Conservation (phyloP, 192 early-diverging fungal species). For the Coemansia sp. region DNA sequence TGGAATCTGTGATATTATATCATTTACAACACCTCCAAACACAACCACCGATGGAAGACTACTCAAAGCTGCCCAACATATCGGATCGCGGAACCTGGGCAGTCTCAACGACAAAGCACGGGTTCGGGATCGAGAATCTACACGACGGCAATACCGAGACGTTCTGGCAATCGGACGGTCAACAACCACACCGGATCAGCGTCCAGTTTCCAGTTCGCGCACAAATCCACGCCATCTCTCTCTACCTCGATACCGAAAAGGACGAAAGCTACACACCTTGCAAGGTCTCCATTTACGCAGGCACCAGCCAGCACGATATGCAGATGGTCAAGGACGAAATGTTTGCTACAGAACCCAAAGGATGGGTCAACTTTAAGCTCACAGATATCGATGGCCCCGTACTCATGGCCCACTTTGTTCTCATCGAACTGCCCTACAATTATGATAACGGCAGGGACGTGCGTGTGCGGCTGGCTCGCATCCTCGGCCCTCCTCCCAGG, state of each 20-base stretch:
- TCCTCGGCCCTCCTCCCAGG: conserved; percentile 32
- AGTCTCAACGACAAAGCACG: conserved; percentile 41
- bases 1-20: too few species aligned
- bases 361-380: conserved; percentile 33
- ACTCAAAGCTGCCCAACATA: conserved; percentile 23
- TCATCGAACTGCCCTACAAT: conserved; percentile 40
- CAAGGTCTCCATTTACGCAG: conserved; percentile 19
- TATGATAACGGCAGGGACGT: conserved; percentile 49
- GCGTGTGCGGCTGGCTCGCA: conserved; percentile 28
- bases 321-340: conserved; percentile 21
- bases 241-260: conserved; percentile 34
- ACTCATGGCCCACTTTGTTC: conserved; percentile 36
- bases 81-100: conserved; percentile 23
- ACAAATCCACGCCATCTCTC: conserved; percentile 26
- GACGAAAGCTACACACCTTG: conserved; percentile 56
- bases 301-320: conserved; percentile 31
- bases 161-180: conserved; percentile 55
- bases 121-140: conserved; percentile 26
- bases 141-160: conserved; percentile 26
- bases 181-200: conserved; percentile 39
- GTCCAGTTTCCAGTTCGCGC: conserved; percentile 26
- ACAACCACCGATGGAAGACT: not conserved
- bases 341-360: conserved; percentile 24
- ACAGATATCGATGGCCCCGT: conserved; percentile 12
- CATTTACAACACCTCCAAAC: not conserved